Percentiles rank a stretch among this genome's conserved stretches.
phyloP scores from a whole-genome alignment of 1,284 basidiomycete species.

The Leccinum fuscescens region DNA sequence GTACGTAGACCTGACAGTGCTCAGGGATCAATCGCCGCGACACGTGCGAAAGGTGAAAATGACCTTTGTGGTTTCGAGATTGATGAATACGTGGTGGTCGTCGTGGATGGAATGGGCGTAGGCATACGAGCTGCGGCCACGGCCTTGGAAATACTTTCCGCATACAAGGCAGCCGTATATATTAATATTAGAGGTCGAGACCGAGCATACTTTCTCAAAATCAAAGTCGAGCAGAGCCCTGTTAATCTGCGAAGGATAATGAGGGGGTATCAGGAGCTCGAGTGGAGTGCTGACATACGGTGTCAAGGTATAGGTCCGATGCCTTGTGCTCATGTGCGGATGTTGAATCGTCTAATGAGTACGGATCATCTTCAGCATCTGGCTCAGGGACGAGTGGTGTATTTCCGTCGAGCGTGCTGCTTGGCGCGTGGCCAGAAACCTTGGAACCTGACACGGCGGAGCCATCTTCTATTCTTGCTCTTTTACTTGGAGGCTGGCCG shows the following conservation, averaged over 20 bases:
- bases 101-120: constrained; percentile 97
- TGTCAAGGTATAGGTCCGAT: constrained; percentile 94
- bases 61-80: constrained; percentile 89
- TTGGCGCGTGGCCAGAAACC: constrained; percentile 13
- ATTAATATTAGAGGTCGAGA: constrained; percentile 95
- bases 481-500: constrained; percentile 44
- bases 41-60: constrained; percentile 15
- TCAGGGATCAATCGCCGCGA: constrained; percentile 17
- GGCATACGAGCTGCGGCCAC: constrained; percentile 90
- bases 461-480: constrained; percentile 34
- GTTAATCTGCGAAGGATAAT: constrained; percentile 64
- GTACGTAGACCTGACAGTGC: constrained; percentile 79
- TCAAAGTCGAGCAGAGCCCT: constrained; percentile 93
- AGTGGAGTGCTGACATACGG: constrained; percentile 51
- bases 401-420: constrained; percentile 30
- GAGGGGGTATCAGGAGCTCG: constrained; percentile 19
- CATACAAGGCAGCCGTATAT: constrained; percentile 97
- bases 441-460: constrained; percentile 17
- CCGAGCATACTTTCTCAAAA: constrained; percentile 98
- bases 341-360: constrained; percentile 39
- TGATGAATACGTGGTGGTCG: constrained; percentile 98
- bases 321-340: constrained; percentile 50
- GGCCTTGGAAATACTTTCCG: constrained; percentile 98
- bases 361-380: constrained; percentile 53
- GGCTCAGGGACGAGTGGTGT: constrained; percentile 20